Percentiles rank a stretch among this genome's conserved stretches.
Conservation (phyloP, 192 early-diverging fungal genomes). For the Podila verticillata region DNA sequence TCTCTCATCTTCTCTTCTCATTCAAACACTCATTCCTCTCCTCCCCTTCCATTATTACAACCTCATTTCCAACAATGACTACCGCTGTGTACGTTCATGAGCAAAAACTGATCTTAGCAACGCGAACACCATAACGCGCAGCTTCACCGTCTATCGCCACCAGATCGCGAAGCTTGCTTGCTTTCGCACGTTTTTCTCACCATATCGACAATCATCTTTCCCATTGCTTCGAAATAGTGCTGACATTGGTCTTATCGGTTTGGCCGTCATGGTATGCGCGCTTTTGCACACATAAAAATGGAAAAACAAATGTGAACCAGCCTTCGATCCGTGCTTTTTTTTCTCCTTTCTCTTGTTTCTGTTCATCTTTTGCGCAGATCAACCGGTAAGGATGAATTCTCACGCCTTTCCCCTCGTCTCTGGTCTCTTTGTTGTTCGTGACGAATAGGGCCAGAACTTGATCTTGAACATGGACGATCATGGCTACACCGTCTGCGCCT, state of each 20-base stretch:
- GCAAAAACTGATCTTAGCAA: background rate
- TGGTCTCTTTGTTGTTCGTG: constrained; percentile 9
- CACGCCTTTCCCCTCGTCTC: constrained; percentile 3
- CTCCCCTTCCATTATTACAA: background rate
- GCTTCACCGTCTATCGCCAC: background rate
- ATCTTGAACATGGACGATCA: constrained; percentile 99
- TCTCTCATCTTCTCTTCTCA: background rate
- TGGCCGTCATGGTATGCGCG: constrained; percentile 96
- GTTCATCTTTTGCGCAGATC: too few species aligned
- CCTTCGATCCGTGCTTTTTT: background rate
- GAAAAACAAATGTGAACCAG: background rate
- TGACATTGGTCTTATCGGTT: constrained; percentile 99
- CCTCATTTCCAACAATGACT: constrained; percentile 21
- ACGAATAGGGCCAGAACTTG: constrained; percentile 93
- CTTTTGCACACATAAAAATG: background rate
- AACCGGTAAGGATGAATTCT: constrained; percentile 1
- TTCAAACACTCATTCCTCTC: background rate
- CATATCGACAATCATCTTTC: background rate
- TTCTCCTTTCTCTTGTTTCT: background rate
- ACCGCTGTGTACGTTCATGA: constrained; percentile 44
- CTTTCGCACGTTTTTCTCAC: too few species aligned
- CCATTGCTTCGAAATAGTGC: constrained; percentile 60
- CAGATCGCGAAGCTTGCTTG: background rate
- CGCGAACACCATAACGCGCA: background rate
- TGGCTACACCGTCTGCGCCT: constrained; percentile 93